These are phyloP conservation scores for Penicillium desertorum DNA, from an alignment of 495 filamentous ascomycete species.

Conservation along the genomic window DNA sequence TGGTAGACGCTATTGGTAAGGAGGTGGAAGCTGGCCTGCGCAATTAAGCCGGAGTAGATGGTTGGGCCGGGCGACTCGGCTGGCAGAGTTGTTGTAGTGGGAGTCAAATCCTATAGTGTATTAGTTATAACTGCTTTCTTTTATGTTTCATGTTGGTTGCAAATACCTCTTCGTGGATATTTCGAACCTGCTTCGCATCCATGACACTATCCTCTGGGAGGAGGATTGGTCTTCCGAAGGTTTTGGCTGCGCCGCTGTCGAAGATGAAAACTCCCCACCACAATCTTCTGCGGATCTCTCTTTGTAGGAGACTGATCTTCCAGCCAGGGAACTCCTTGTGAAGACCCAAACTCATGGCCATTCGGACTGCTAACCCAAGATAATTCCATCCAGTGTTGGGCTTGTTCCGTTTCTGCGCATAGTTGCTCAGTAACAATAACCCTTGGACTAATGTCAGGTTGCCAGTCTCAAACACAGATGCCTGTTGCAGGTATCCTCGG, in stretches of 20 bases:
- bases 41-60: slow-evolving; percentile 49
- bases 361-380: slow-evolving; percentile 49
- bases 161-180: slow-evolving; percentile 49
- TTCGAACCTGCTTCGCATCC: slow-evolving; percentile 48
- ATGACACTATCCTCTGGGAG: slow-evolving; percentile 50
- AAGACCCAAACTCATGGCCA: slow-evolving; percentile 55
- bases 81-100: slow-evolving; percentile 44
- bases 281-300: slow-evolving; percentile 44
- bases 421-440: slow-evolving; percentile 52
- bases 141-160: not conserved
- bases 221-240: slow-evolving; percentile 48
- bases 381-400: slow-evolving; percentile 59
- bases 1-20: slow-evolving; percentile 52
- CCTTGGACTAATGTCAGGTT: slow-evolving; percentile 54
- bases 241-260: slow-evolving; percentile 49
- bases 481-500: slow-evolving; percentile 44
- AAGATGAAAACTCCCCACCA: slow-evolving; percentile 54
- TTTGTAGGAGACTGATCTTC: slow-evolving; percentile 53
- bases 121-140: slow-evolving; percentile 7
- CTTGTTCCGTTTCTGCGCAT: slow-evolving; percentile 56
- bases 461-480: slow-evolving; percentile 51
- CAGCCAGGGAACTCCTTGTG: slow-evolving; percentile 57
- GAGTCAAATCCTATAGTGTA: slow-evolving; percentile 36
- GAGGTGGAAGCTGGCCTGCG: slow-evolving; percentile 50
- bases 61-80: slow-evolving; percentile 45